phyloP scores from a whole-genome alignment of 2,329 filamentous ascomycete genomes.

The Aspergillus ustus region DNA sequence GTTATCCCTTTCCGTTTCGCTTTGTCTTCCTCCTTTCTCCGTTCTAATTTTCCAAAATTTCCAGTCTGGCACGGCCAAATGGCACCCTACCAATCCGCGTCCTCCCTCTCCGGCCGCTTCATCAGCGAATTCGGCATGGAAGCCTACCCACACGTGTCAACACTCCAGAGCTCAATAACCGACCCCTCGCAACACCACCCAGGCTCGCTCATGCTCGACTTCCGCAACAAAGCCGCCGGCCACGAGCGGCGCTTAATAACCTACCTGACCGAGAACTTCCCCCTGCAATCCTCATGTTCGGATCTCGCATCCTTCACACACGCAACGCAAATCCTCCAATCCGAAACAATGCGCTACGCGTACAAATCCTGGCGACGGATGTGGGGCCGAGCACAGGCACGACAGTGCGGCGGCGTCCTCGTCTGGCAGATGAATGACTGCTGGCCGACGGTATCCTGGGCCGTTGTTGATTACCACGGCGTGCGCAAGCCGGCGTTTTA shows the following conservation, averaged over 20 bases:
- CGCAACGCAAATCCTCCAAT: constrained; percentile 64
- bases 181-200: constrained; percentile 77
- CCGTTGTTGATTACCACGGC: constrained; percentile 65
- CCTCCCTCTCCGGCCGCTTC: constrained; percentile 84
- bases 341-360: constrained; percentile 64
- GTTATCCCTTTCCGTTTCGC: too few relatives aligned
- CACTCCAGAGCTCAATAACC: constrained; percentile 78
- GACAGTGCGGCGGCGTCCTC: constrained; percentile 51
- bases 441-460: constrained; percentile 67
- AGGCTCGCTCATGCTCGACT: constrained; percentile 85
- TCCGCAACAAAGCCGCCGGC: constrained; percentile 93
- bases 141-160: constrained; percentile 82
- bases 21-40: constrained; percentile 33
- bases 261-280: constrained; percentile 88
- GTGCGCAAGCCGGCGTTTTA: constrained; percentile 67
- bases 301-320: constrained; percentile 71
- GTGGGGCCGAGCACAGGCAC: constrained; percentile 49
- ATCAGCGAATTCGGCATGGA: constrained; percentile 97
- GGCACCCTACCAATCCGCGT: constrained; percentile 89
- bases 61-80: constrained; percentile 90
- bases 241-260: constrained; percentile 84
- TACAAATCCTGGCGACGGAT: constrained; percentile 60
- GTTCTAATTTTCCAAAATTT: not conserved
- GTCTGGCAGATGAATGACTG: constrained; percentile 56
- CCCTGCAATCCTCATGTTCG: constrained; percentile 49